Base-by-base conservation (phyloP, 805 yeast species). In the Jamesozyma rosinii region DNA sequence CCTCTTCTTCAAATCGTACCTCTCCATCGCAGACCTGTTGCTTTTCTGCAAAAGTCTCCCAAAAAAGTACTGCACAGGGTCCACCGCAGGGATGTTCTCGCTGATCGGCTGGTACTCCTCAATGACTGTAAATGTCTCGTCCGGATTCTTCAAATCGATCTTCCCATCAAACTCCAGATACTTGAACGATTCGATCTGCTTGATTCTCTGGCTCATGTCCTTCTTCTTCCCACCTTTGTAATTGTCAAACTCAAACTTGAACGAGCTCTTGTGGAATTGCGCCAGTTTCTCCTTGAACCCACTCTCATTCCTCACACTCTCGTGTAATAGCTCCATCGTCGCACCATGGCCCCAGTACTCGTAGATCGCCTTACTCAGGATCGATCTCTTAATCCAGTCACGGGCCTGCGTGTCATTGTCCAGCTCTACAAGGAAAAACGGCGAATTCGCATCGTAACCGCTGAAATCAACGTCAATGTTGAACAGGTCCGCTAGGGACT, bases 181-280 rank as follows among this genome's bases (percentile, higher is more conserved):
- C 22, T 68, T 57, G 56, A 92, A 88, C 0, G 81, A 63, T 50
- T 90, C 88, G 42, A 89, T 83, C 38, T 82, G 68, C 40, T 68
- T 66, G 15, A 83, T 63, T 52, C 83, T 76, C 26, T 55, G 50
- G 14, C 50, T 45, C 38, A 53, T 58, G 29, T 55, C 49, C 29
- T 51, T 51, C 35, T 55, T 60, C 43, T 76, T 70, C 47, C 82
- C 75, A 1, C 95, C 95, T 62, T 77, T 81, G 60, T 74, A 89
- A 13, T 83, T 76, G n/a, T 79, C 71, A 51, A 86, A 74, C 46
- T 86, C 95, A 59, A 92, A 88, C 63, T 83, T 86, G 70, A 89
- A 92, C 0, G 84, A 65, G 33, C 65, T 56, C 2, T 68, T 49
- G 37, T 68, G 66, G 57, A 72, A 77, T 2, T 26, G 34, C 15